Base-by-base conservation (phyloP, 805 yeast species). In the Komagataella pastoris region DNA sequence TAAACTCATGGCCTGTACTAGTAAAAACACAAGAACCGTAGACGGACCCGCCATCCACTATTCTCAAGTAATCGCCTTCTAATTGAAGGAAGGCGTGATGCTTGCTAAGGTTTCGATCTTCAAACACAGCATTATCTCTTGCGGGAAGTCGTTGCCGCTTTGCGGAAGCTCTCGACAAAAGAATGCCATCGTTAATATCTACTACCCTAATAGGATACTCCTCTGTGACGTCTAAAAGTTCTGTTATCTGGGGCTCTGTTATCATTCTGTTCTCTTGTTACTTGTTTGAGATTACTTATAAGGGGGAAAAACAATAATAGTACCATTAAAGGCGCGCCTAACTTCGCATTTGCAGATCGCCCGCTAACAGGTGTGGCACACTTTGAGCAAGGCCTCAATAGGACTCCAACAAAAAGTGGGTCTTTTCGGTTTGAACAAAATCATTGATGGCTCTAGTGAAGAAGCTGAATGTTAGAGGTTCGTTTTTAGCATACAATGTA, bases 261-360 rank as follows among this genome's bases (percentile, higher is more conserved):
- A 30, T 10, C 40, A 30, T 30, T 30, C 14, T 30, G 40, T 30
- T 30, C n/a, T 30, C 14, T 30, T 30, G 40, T 30, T 30, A 24
- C 40, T 17, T 24, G 18, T 21, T 56, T 17, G 17, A 57, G 56
- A 17, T 49, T 48, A 10, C 54, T 49, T 47, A 30, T 21, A 30
- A 14, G 40, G 14, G 40, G 14, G 40, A 30, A 12, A 10, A 10
- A 30, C 14, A 30, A 57, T 57, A 50, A 52, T 54, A 12, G 57
- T 24, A 46, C 47, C 21, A 56, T 52, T 44, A 53, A 54, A 23
- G 44, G 46, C 23, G 24, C 49, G 14, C 49, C 24, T 2, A 52
- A 45, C 5, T 49, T 10, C 21, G 21, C 19, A n/a, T n/a, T 44
- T 44, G 10, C 19, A 44, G 47, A 30, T 30, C n/a, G 40, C 40